Evolutionary conservation across 495 filamentous ascomycete species (phyloP).

Genomic region (Cladorrhinum samala): DNA sequence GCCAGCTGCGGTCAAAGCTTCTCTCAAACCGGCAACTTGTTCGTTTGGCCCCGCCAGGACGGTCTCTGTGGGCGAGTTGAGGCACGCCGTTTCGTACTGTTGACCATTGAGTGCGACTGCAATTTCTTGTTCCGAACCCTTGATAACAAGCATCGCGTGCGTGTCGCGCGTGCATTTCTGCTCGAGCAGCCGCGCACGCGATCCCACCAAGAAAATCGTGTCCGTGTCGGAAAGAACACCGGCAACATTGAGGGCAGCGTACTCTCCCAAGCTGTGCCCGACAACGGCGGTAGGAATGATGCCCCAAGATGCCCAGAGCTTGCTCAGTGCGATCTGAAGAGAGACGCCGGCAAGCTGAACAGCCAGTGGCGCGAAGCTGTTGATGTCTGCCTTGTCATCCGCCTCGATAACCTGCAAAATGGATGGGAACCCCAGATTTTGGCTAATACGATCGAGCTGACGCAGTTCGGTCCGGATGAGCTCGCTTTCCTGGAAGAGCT

Average conservation of each 20-base stretch:
- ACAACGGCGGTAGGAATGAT: constrained; percentile 66
- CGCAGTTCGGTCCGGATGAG: constrained; percentile 60
- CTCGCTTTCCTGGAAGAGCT: constrained; percentile 54
- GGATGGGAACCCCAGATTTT: constrained; percentile 59
- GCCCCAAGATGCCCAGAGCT: constrained; percentile 68
- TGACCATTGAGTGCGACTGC: constrained; percentile 23
- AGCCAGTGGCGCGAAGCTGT: constrained; percentile 59
- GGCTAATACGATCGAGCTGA: constrained; percentile 59
- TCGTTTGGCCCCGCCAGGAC: constrained; percentile 48
- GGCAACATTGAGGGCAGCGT: constrained; percentile 71
- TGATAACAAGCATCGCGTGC: constrained; percentile 59
- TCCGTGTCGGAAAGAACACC: constrained; percentile 73
- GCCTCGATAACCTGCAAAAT: constrained; percentile 58
- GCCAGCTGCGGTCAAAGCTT: constrained; percentile 48
- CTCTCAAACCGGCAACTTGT: constrained; percentile 49
- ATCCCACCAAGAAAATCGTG: constrained; percentile 70
- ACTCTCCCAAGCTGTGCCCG: constrained; percentile 80
- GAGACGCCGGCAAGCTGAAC: constrained; percentile 68
- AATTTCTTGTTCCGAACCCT: constrained; percentile 34
- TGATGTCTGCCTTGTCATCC: constrained; percentile 43
- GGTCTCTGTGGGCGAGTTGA: constrained; percentile 52
- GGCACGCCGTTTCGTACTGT: constrained; percentile 45
- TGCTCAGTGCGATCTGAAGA: constrained; percentile 74
- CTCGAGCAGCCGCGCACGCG: constrained; percentile 63
- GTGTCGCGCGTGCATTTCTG: constrained; percentile 59